phyloP scores from a whole-genome alignment of 2,329 filamentous ascomycete species.

The Neonectria coccinea region DNA sequence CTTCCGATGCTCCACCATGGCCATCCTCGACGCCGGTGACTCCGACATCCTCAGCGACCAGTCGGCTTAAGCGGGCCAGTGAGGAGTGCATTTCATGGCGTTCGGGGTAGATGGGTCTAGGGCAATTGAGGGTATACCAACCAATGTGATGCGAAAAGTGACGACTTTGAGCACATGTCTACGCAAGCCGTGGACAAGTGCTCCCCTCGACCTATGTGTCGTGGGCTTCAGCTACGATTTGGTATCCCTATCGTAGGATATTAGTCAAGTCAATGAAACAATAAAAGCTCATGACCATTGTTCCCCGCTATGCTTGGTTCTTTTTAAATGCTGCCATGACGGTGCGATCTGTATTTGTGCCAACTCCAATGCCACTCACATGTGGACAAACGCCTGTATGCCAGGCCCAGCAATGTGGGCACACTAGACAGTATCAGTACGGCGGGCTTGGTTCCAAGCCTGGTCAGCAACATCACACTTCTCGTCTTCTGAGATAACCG shows the following conservation, averaged over 20 bases:
- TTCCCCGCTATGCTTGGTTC: conserved; percentile 42
- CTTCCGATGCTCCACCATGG: conserved; percentile 98
- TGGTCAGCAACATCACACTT: not conserved
- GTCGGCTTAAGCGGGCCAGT: conserved; percentile 63
- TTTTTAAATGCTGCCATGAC: not conserved
- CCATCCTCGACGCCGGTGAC: conserved; percentile 96
- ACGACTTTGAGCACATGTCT: conserved; percentile 44
- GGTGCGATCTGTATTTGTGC: not conserved
- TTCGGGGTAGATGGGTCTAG: conserved; percentile 56
- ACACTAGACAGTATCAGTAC: not conserved
- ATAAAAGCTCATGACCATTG: conserved; percentile 53
- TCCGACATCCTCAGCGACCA: conserved; percentile 94
- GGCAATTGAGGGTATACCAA: conserved; percentile 54
- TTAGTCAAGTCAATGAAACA: conserved; percentile 50
- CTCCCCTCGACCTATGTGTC: conserved; percentile 43
- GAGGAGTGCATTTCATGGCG: conserved; percentile 54
- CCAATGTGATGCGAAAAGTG: conserved; percentile 50
- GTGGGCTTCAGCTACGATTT: conserved; percentile 42
- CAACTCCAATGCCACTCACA: not conserved
- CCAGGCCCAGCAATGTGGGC: too few relatives aligned
- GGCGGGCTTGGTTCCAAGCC: not conserved
- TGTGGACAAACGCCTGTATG: too few relatives aligned
- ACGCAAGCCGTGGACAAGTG: conserved; percentile 29
- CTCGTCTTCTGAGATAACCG: not conserved
- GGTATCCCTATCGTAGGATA: conserved; percentile 34